Evolutionary conservation across 805 yeast species (phyloP).

Genomic region (Wickerhamiella spandovensis): DNA sequence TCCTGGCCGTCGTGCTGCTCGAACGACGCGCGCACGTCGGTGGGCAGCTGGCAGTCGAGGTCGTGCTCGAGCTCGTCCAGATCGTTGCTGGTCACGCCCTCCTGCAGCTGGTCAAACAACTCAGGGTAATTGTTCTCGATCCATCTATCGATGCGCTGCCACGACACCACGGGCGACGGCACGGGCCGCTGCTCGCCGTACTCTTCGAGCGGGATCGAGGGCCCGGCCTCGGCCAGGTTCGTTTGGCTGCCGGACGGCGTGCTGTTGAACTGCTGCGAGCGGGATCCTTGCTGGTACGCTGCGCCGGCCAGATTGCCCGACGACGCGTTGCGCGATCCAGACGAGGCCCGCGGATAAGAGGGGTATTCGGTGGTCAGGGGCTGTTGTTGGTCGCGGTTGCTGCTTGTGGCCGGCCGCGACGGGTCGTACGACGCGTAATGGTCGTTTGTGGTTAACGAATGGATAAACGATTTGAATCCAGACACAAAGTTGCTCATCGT

Average conservation of each 20-base stretch:
- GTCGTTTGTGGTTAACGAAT: constrained; percentile 28
- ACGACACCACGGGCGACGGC: constrained; percentile 59
- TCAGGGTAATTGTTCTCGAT: constrained; percentile 67
- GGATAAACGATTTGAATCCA: constrained; percentile 23
- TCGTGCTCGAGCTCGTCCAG: constrained; percentile 74
- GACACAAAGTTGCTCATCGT: constrained; percentile 21
- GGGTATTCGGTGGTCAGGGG: constrained; percentile 12
- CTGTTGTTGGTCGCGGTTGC: constrained; percentile 12
- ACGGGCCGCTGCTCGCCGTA: constrained; percentile 46
- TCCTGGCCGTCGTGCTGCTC: constrained; percentile 88
- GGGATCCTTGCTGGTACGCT: constrained; percentile 26
- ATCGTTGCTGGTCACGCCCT: constrained; percentile 70
- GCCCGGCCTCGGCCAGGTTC: constrained; percentile 20
- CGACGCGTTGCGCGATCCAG: constrained; percentile 2
- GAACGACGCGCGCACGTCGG: constrained; percentile 67
- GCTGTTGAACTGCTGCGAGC: constrained; percentile 23
- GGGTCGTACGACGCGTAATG: constrained; percentile 28
- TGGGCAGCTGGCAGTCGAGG: constrained; percentile 58
- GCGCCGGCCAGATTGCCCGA: constrained; percentile 5
- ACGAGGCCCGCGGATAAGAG: constrained; percentile 1
- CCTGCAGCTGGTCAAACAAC: constrained; percentile 60
- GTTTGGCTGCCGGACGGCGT: constrained; percentile 23
- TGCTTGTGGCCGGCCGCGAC: constrained; percentile 10
- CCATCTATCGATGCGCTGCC: constrained; percentile 88
- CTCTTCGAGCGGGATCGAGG: constrained; percentile 27